Evolutionary conservation across 2,329 filamentous ascomycete genomes (phyloP).

Genomic region (Neonectria hederae): DNA sequence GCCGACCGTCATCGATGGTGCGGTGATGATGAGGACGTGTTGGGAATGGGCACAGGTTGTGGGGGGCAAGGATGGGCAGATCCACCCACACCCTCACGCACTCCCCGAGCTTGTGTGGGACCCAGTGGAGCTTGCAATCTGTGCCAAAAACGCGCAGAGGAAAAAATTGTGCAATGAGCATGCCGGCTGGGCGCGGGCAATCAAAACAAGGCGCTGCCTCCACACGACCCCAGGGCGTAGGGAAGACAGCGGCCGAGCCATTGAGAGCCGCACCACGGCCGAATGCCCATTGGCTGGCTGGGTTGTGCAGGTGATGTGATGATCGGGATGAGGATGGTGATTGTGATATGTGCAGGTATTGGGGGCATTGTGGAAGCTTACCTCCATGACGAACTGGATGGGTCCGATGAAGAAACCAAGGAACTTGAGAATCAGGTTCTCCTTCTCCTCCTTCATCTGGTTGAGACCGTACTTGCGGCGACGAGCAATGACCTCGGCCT

Average conservation of each 20-base stretch:
- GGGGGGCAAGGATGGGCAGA: slow-evolving; percentile 33
- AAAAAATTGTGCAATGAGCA: slow-evolving; percentile 36
- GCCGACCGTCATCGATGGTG: slow-evolving; percentile 24
- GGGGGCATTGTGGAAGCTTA: slow-evolving; percentile 50
- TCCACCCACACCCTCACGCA: slow-evolving; percentile 32
- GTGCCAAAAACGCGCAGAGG: slow-evolving; percentile 39
- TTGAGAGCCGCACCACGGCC: slow-evolving; percentile 16
- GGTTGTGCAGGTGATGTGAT: background rate
- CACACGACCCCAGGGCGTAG: background rate
- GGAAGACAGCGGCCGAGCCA: slow-evolving; percentile 8
- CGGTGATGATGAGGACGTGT: slow-evolving; percentile 21
- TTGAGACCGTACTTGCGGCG: slow-evolving; percentile 84
- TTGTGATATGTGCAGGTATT: background rate
- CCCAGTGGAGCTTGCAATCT: slow-evolving; percentile 43
- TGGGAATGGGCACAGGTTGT: slow-evolving; percentile 23
- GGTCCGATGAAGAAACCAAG: slow-evolving; percentile 84
- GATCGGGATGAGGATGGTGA: background rate
- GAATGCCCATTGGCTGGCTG: background rate
- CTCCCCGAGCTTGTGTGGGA: slow-evolving; percentile 46
- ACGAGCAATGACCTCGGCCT: slow-evolving; percentile 70
- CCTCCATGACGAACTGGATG: slow-evolving; percentile 95
- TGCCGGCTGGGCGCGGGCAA: slow-evolving; percentile 16
- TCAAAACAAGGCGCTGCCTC: slow-evolving; percentile 27
- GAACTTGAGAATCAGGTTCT: slow-evolving; percentile 87
- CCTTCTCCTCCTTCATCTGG: slow-evolving; percentile 91